Evolutionary conservation across 2,329 filamentous ascomycete species (phyloP).

Genomic region (Pseudofabraea citricarpa): DNA sequence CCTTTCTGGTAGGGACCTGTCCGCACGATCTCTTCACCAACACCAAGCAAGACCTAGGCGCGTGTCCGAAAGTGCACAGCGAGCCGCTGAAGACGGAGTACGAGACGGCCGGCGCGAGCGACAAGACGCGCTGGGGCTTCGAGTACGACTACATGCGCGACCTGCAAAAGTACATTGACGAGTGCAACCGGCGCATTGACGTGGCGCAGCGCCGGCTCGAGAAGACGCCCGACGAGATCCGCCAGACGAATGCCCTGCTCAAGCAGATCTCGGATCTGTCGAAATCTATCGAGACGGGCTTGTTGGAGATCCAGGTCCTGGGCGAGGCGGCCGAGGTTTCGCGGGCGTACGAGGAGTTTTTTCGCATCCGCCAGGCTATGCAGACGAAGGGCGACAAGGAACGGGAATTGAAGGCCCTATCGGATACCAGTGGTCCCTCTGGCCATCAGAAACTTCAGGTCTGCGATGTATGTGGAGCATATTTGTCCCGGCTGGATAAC

Average conservation of each 20-base stretch:
- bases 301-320: constrained; percentile 81
- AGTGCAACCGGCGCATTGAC: constrained; percentile 93
- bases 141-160: constrained; percentile 97
- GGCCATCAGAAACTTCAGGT: constrained; percentile 98
- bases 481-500: constrained; percentile 87
- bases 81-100: constrained; percentile 89
- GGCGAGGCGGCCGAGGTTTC: constrained; percentile 78
- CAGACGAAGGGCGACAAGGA: constrained; percentile 79
- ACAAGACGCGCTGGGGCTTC: constrained; percentile 68
- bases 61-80: constrained; percentile 82
- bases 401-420: constrained; percentile 81
- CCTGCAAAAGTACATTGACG: constrained; percentile 93
- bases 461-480: constrained; percentile 96
- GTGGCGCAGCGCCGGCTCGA: constrained; percentile 83
- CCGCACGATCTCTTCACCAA: constrained; percentile 99
- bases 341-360: constrained; percentile 80
- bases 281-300: constrained; percentile 72
- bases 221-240: constrained; percentile 96
- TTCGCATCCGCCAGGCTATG: constrained; percentile 76
- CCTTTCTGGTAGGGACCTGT: constrained; percentile 88
- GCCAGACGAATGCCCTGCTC: constrained; percentile 86
- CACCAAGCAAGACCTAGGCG: constrained; percentile 94
- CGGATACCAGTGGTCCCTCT: constrained; percentile 86
- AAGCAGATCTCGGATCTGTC: constrained; percentile 80
- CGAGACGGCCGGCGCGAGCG: constrained; percentile 66